Conservation (phyloP, 495 filamentous ascomycete species). For the Umbilicaria muhlenbergii region DNA sequence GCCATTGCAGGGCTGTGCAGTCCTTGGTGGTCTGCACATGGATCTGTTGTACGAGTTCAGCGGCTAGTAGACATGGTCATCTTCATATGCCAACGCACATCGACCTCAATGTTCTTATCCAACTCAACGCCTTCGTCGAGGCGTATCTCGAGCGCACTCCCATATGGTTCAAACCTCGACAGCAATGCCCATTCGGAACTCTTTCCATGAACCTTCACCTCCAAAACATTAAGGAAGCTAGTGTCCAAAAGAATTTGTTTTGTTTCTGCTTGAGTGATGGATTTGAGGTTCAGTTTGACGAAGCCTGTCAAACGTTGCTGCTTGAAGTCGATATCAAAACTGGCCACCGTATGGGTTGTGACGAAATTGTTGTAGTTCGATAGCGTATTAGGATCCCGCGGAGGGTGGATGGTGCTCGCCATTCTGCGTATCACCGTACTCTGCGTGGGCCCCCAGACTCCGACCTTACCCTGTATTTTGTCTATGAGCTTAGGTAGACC, state of each 20-base stretch:
- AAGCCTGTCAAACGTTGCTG: slow-evolving; percentile 56
- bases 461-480: too few species aligned
- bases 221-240: slow-evolving; percentile 54
- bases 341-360: slow-evolving; percentile 64
- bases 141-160: slow-evolving; percentile 59
- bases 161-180: slow-evolving; percentile 55
- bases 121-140: slow-evolving; percentile 46
- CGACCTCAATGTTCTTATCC: slow-evolving; percentile 45
- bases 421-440: slow-evolving; percentile 14
- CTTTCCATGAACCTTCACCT: slow-evolving; percentile 47
- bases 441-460: too few species aligned
- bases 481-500: too few species aligned
- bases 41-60: slow-evolving; percentile 24
- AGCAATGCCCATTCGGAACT: slow-evolving; percentile 51
- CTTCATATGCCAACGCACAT: slow-evolving; percentile 24
- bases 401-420: slow-evolving; percentile 31
- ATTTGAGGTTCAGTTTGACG: slow-evolving; percentile 58
- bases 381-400: slow-evolving; percentile 75
- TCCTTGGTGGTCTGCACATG: slow-evolving; percentile 55
- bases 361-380: slow-evolving; percentile 79
- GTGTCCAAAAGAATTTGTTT: slow-evolving; percentile 77
- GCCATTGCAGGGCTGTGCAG: slow-evolving; percentile 88
- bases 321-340: slow-evolving; percentile 69
- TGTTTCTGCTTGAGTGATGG: slow-evolving; percentile 48
- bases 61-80: background rate